A percentile compares a stretch with the other conserved stretches of the same genome.
Evolutionary conservation across 2,329 filamentous ascomycete genomes (phyloP).

Genomic region (Lachnellula occidentalis): DNA sequence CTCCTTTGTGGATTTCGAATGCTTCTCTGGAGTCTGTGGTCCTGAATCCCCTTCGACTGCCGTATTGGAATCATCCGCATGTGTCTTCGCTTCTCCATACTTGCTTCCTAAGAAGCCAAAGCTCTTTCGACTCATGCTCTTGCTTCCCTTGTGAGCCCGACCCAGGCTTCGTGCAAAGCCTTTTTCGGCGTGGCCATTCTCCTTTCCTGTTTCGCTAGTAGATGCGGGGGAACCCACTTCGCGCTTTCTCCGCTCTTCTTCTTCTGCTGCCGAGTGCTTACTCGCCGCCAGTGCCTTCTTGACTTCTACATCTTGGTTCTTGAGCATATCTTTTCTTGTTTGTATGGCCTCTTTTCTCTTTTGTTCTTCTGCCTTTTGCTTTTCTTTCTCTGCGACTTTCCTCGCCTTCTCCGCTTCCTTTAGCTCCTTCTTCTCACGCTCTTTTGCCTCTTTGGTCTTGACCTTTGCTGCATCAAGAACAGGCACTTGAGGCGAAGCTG

Average conservation of each 20-base stretch:
- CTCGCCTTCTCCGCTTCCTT: constrained; percentile 45
- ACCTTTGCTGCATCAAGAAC: constrained; percentile 19
- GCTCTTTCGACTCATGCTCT: constrained; percentile 71
- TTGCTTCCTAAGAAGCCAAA: constrained; percentile 61
- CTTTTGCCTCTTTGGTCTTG: constrained; percentile 55
- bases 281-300: constrained; percentile 54
- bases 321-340: constrained; percentile 36
- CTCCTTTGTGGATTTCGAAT: constrained; percentile 49
- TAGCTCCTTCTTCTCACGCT: constrained; percentile 64
- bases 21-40: constrained; percentile 35
- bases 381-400: constrained; percentile 33
- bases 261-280: constrained; percentile 50
- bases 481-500: constrained; percentile 28
- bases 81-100: constrained; percentile 24
- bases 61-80: constrained; percentile 15
- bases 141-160: constrained; percentile 65
- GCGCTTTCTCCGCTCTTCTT: constrained; percentile 53
- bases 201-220: constrained; percentile 13
- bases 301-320: constrained; percentile 47
- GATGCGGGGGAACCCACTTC: constrained; percentile 32
- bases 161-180: constrained; percentile 34
- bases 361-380: constrained; percentile 40
- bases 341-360: constrained; percentile 27
- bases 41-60: constrained; percentile 24
- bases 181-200: constrained; percentile 27